Percentiles rank a stretch among this genome's conserved stretches.
Conservation (phyloP, 495 filamentous ascomycete species). For the Xylaria acuta region DNA sequence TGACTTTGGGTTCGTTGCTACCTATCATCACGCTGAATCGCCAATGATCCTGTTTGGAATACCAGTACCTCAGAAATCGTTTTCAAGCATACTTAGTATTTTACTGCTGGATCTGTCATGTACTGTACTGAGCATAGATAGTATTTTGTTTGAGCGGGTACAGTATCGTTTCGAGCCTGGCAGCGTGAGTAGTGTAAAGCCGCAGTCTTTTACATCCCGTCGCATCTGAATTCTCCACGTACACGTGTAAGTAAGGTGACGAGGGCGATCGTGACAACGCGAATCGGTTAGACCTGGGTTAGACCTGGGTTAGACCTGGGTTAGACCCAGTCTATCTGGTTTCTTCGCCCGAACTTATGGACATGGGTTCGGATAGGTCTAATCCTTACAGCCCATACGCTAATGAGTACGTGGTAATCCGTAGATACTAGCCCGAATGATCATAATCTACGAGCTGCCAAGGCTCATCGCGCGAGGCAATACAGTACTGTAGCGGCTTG, state of each 20-base stretch:
- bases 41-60: too few species aligned
- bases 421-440: background rate
- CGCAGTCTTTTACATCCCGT: background rate
- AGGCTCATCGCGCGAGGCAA: background rate
- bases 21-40: background rate
- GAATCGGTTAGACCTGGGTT: slow-evolving; percentile 9
- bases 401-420: background rate
- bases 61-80: background rate
- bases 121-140: background rate
- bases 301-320: too few species aligned
- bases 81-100: too few species aligned
- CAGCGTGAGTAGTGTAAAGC: background rate
- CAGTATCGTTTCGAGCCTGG: background rate
- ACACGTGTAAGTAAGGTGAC: background rate
- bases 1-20: background rate
- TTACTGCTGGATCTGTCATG: background rate
- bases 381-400: slow-evolving; percentile 3
- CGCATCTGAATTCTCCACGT: slow-evolving; percentile 3
- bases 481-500: background rate
- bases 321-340: background rate
- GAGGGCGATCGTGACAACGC: slow-evolving; percentile 1
- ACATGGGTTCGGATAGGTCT: background rate
- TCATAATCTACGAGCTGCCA: background rate
- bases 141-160: background rate
- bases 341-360: slow-evolving; percentile 3